Evolutionary conservation across 148 eudicot species (phyloP).

Genomic region (Chenopodium berlandieri): DNA sequence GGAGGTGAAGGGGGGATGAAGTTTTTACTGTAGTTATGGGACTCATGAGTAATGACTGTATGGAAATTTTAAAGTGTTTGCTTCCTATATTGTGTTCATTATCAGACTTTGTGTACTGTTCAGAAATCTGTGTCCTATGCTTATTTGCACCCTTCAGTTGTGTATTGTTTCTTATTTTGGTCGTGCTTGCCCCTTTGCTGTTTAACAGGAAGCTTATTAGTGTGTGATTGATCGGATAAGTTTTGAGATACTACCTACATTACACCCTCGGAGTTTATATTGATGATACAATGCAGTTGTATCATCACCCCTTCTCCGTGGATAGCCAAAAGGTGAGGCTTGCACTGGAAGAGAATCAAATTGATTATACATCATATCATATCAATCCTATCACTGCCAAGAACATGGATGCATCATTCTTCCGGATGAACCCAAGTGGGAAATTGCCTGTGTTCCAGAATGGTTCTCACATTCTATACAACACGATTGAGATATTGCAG

Average conservation of each 20-base stretch:
- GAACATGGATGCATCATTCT: constrained; percentile 78
- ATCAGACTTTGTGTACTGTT: background rate
- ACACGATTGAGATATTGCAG: constrained; percentile 81
- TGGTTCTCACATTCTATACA: constrained; percentile 65
- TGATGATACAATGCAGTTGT: constrained; percentile 70
- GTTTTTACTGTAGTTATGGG: background rate
- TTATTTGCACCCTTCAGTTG: constrained; percentile 4
- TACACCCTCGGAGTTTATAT: constrained; percentile 28
- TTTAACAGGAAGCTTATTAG: constrained; percentile 12
- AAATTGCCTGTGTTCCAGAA: constrained; percentile 90
- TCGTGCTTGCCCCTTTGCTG: constrained; percentile 1
- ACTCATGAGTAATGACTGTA: background rate
- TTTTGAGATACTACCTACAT: background rate
- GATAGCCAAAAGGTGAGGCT: constrained; percentile 97
- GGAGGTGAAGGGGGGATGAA: background rate
- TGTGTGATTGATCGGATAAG: constrained; percentile 5
- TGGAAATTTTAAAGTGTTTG: background rate
- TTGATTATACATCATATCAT: constrained; percentile 88
- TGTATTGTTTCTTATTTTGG: background rate
- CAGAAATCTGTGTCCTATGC: background rate
- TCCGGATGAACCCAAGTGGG: constrained; percentile 78
- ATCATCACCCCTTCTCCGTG: constrained; percentile 86
- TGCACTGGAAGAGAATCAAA: constrained; percentile 77
- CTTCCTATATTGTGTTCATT: background rate
- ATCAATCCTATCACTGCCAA: constrained; percentile 89